Base-by-base conservation (phyloP, 768 basidiomycete species). In the Suillus discolor region DNA sequence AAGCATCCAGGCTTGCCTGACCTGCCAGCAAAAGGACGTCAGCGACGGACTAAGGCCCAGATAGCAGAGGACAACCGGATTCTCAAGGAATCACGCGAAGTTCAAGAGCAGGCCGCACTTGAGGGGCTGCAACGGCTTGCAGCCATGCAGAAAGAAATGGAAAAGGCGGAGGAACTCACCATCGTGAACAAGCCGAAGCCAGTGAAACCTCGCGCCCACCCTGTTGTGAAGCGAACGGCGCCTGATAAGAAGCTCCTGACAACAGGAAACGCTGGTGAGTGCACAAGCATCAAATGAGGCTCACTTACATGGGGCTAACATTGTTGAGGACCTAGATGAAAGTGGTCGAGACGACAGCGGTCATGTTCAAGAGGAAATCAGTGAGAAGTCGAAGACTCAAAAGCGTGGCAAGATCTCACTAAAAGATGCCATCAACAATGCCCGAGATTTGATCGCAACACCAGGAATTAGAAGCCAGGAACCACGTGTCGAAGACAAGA, bases 1-100 rank as follows among this genome's bases (percentile, higher is more conserved):
- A 55, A 63, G 20, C 65, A 60, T 12, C 68, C 68, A n/a, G 68
- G 62, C 16, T 13, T 61, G 3, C 61, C 64, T 38, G n/a, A 63
- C 42, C 34, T 64, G n/a, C 49, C 23, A 25, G 49, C 13, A 25
- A 6, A 57, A n/a, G 44, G 53, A 59, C 28, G 16, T 42, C 64
- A 66, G 16, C 42, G 31, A 54, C 5, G 53, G 39, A 62, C 65
- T 53, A 64, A 66, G 62, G 65, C 57, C 16, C 31, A 68, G 60
- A 66, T 66, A 44, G 65, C 60, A 28, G 54, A 28, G 20, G 62
- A 68, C 11, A 59, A 68, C 59, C 34, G 42, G n/a, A 31, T n/a
- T 20, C 59, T 62, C 13, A 63, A 61, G 41, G 62, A 63, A 18
- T 59, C 53, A 0, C 25, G 31, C 5, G 51, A 45, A 23, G 57